Conservation (phyloP, 2,329 filamentous ascomycete genomes). For the Monilinia vaccinii-corymbosi region DNA sequence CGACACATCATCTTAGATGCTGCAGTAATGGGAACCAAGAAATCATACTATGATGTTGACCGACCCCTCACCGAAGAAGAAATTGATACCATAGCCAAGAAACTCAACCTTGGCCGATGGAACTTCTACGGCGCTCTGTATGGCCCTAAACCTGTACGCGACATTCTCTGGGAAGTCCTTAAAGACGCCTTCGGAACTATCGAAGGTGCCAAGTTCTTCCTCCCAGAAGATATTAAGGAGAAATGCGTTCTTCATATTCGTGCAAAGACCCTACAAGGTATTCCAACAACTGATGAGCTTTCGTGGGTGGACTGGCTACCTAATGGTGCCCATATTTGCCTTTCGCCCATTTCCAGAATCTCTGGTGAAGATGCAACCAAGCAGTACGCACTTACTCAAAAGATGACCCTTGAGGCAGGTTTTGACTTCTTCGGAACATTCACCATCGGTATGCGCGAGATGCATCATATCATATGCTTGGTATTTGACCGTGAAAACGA, state of each 20-base stretch:
- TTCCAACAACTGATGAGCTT: slow-evolving; percentile 27
- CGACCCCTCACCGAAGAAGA: slow-evolving; percentile 32
- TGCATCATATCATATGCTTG: slow-evolving; percentile 47
- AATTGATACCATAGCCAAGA: slow-evolving; percentile 33
- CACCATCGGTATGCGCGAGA: slow-evolving; percentile 40
- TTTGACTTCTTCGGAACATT: slow-evolving; percentile 45
- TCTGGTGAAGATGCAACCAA: slow-evolving; percentile 37
- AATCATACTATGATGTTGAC: slow-evolving; percentile 25
- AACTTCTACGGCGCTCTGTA: slow-evolving; percentile 39
- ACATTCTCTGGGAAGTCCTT: slow-evolving; percentile 28
- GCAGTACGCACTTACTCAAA: slow-evolving; percentile 36
- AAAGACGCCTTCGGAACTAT: slow-evolving; percentile 25
- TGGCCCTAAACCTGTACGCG: slow-evolving; percentile 28
- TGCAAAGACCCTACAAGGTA: slow-evolving; percentile 26
- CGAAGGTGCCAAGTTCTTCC: slow-evolving; percentile 27
- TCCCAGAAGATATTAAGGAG: slow-evolving; percentile 24
- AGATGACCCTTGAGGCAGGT: slow-evolving; percentile 34
- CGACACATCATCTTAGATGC: slow-evolving; percentile 27
- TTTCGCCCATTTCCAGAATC: slow-evolving; percentile 43
- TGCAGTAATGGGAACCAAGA: slow-evolving; percentile 32
- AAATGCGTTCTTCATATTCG: slow-evolving; percentile 24
- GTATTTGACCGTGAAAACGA: slow-evolving; percentile 40
- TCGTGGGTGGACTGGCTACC: slow-evolving; percentile 43
- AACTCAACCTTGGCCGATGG: slow-evolving; percentile 37
- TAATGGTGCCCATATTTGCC: slow-evolving; percentile 43